Conservation (phyloP, 2,329 filamentous ascomycete genomes). For the Ramularia endophylla region DNA sequence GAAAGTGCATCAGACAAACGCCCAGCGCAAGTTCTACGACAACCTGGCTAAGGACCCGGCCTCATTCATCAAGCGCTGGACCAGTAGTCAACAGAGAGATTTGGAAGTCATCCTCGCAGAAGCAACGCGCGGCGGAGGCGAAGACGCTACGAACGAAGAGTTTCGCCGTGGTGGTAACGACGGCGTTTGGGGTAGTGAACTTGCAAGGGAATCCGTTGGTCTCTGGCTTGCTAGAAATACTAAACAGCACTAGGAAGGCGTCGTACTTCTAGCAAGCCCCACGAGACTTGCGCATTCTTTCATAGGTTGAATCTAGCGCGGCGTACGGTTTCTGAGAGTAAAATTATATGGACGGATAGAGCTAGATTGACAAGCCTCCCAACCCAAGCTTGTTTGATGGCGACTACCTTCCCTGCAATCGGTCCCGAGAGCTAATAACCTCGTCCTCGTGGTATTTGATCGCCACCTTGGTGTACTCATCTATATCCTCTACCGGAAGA, state of each 20-base stretch:
- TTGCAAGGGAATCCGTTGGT: slow-evolving; percentile 57
- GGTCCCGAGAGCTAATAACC: too few species aligned
- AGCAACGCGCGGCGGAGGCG: slow-evolving; percentile 52
- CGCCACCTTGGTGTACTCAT: slow-evolving; percentile 46
- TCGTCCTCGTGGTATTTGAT: too few species aligned
- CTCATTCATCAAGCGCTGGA: slow-evolving; percentile 78
- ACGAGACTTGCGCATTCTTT: too few species aligned
- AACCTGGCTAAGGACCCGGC: slow-evolving; percentile 75
- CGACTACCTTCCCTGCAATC: too few species aligned
- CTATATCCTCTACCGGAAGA: slow-evolving; percentile 53
- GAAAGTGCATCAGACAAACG: slow-evolving; percentile 75
- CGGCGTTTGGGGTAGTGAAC: slow-evolving; percentile 58
- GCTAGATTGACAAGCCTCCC: too few species aligned
- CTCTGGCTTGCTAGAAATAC: slow-evolving; percentile 45
- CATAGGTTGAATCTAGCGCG: too few species aligned
- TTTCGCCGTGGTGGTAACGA: slow-evolving; percentile 60
- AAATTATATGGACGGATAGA: too few species aligned
- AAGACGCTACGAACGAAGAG: slow-evolving; percentile 55
- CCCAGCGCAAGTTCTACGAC: slow-evolving; percentile 82
- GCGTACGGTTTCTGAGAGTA: too few species aligned
- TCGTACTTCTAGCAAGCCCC: too few species aligned
- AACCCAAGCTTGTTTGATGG: too few species aligned
- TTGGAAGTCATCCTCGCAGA: slow-evolving; percentile 84
- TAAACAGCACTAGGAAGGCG: slow-evolving; percentile 17
- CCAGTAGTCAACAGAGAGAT: slow-evolving; percentile 85